Evolutionary conservation across 768 basidiomycete species (phyloP).

Genomic region (Kockovaella imperatae): DNA sequence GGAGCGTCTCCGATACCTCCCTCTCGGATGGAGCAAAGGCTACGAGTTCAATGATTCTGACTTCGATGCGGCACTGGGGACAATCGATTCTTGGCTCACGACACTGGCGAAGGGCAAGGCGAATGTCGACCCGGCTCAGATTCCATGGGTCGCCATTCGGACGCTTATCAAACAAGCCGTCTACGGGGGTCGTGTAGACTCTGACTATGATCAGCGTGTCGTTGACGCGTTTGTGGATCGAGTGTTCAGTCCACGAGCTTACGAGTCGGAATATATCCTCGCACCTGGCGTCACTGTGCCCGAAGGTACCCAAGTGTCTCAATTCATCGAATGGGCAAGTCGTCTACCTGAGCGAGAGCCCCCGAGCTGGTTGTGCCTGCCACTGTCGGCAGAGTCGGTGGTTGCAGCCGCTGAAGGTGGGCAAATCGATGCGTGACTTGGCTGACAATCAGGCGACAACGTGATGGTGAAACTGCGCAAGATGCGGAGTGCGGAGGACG

Average conservation of each 20-base stretch:
- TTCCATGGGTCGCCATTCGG: constrained; percentile 93
- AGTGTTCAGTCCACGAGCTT: constrained; percentile 78
- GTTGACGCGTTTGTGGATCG: constrained; percentile 87
- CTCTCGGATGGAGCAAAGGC: constrained; percentile 89
- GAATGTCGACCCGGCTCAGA: constrained; percentile 81
- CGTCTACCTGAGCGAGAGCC: constrained; percentile 85
- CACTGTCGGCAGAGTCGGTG: constrained; percentile 82
- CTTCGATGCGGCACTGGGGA: constrained; percentile 81
- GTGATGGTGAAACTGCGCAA: constrained; percentile 80
- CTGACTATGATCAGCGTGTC: constrained; percentile 87
- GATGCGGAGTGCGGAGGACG: constrained; percentile 58
- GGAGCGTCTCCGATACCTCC: constrained; percentile 90
- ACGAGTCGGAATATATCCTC: constrained; percentile 86
- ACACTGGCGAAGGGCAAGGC: constrained; percentile 73
- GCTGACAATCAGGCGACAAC: constrained; percentile 25
- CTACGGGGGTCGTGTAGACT: constrained; percentile 89
- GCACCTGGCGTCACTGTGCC: constrained; percentile 59
- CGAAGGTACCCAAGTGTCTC: constrained; percentile 85
- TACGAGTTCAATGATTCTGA: constrained; percentile 99
- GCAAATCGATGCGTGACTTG: constrained; percentile 6
- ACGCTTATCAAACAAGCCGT: constrained; percentile 91
- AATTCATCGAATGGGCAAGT: constrained; percentile 85
- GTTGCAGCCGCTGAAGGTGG: constrained; percentile 85
- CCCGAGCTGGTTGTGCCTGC: constrained; percentile 87
- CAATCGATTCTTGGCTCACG: constrained; percentile 85